A percentile compares a stretch with the other conserved stretches of the same genome.
Evolutionary conservation across 192 early-diverging fungal genomes (phyloP).

Genomic region (Coemansia sp.): DNA sequence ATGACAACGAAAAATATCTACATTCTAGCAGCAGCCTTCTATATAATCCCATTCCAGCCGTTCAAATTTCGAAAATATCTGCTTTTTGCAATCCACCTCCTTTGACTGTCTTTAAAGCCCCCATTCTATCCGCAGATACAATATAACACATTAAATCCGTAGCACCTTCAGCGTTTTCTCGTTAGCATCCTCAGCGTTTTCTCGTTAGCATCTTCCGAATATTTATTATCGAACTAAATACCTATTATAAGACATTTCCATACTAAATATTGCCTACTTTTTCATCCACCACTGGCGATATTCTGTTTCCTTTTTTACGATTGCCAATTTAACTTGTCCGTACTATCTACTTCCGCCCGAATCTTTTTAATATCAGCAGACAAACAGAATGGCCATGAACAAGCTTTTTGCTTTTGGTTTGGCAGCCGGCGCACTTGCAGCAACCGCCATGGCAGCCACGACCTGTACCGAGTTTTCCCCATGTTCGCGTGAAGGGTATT

Average conservation of each 20-base stretch:
- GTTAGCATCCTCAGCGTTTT: not conserved
- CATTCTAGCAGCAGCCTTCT: not conserved
- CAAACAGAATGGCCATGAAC: slow-evolving; percentile 12
- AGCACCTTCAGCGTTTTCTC: not conserved
- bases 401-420: slow-evolving; percentile 16
- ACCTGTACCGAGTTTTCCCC: slow-evolving; percentile 33
- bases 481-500: slow-evolving; percentile 53
- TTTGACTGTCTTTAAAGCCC: not conserved
- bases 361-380: not conserved
- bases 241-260: not conserved
- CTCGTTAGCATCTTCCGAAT: not conserved
- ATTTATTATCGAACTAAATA: not conserved
- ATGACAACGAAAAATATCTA: not conserved
- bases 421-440: slow-evolving; percentile 19
- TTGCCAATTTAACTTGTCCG: not conserved
- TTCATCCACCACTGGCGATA: too few species aligned
- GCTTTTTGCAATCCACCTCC: not conserved
- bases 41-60: not conserved
- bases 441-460: slow-evolving; percentile 12
- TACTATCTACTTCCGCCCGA: not conserved
- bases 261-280: not conserved
- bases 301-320: not conserved
- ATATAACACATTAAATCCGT: not conserved
- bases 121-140: not conserved
- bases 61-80: not conserved